Evolutionary conservation across 2,329 filamentous ascomycete species (phyloP).

Genomic region (Calonectria pauciramosa): DNA sequence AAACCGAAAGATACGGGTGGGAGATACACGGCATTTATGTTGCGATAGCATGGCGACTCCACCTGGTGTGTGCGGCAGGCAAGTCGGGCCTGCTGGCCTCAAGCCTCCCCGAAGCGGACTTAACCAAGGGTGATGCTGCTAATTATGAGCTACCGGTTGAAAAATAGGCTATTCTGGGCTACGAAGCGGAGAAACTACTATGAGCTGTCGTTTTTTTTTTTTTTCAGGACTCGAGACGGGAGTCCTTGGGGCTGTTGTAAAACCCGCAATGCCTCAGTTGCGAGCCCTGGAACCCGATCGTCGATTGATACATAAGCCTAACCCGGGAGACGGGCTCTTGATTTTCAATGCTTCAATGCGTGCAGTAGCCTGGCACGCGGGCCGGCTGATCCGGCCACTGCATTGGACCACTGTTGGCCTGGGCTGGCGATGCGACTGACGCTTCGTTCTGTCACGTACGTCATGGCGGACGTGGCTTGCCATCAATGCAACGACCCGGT

Average conservation of each 20-base stretch:
- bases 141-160: constrained; percentile 8
- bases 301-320: not conserved
- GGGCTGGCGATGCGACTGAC: not conserved
- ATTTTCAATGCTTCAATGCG: constrained; percentile 5
- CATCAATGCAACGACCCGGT: not conserved
- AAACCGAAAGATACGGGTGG: not conserved
- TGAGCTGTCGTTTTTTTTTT: constrained; percentile 5
- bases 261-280: not conserved
- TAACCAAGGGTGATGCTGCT: constrained; percentile 3
- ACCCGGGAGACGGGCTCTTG: not conserved
- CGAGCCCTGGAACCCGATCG: not conserved
- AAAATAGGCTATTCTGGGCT: constrained; percentile 6
- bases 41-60: constrained; percentile 1
- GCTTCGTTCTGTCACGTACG: not conserved
- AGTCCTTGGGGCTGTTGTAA: not conserved
- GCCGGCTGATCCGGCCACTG: not conserved
- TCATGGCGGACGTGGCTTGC: constrained; percentile 7
- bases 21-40: constrained; percentile 11
- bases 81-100: constrained; percentile 1
- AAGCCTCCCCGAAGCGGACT: constrained; percentile 6
- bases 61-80: not conserved
- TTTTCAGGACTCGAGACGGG: not conserved
- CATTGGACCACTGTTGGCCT: not conserved
- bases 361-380: constrained; percentile 3
- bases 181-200: not conserved